Base-by-base conservation (phyloP, 2,329 filamentous ascomycete genomes). In the Pseudogymnoascus sp. region DNA sequence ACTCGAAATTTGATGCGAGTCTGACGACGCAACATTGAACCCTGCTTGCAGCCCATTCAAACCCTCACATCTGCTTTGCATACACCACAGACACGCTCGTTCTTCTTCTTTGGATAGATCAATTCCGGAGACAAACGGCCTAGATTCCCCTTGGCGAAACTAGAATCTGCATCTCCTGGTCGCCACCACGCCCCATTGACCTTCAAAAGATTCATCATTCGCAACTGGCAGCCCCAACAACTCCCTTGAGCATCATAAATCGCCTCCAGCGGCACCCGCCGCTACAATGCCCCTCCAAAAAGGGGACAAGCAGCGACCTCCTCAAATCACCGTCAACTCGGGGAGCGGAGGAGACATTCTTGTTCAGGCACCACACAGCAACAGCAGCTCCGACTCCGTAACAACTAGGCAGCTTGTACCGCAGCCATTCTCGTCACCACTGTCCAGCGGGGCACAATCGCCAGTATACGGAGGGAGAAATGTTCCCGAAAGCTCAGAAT, bases 321-420 rank as follows among this genome's bases (percentile, higher is more conserved):
- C 84, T 66, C 85, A 87, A 66, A 83, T 88, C 63, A 83, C 84
- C 63, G 78, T 88, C 66, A 87, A 88, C 70, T 86, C 84, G 27
- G 84, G 81, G 51, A 69, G 68, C 58, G 79, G 77, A 66, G 78
- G 82, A 66, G 79, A 87, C 69, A 74, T 71, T 39, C 15, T 70
- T 10, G 67, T 65, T 3, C 60, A 44, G 35, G 58, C 12, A 39
- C 21, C 33, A 38, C 38, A 4, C 33, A 59, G 17, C 31, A 63
- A 58, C 44, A 66, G 69, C 61, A 65, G 62, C 80, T 33, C 75
- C 78, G 65, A 74, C 72, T 66, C 69, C 68, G 74, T 55, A 66
- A 61, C 61, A 29, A 65, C 61, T n/a, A 74, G 68, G 42, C 66
- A 71, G 31, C 62, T 73, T 59, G 58, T 73, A 38, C 71, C 71